A percentile compares a stretch with the other conserved stretches of the same genome.
Conservation (phyloP, 805 yeast species). For the Yamadazyma sp. region DNA sequence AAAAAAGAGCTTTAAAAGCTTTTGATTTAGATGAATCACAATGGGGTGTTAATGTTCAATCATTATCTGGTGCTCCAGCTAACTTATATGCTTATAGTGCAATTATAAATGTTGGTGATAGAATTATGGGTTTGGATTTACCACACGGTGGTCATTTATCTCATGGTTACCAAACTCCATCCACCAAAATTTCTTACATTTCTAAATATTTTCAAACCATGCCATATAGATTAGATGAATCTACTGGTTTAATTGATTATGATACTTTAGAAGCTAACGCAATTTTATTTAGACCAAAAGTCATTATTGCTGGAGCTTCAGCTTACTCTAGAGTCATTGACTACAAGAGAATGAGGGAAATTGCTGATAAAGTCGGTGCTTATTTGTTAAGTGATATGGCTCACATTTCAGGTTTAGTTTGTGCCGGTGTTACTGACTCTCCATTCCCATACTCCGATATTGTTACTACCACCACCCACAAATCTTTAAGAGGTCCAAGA, state of each 20-base stretch:
- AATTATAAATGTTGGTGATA: conserved; percentile 89
- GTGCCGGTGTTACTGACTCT: conserved; percentile 93
- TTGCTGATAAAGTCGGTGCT: conserved; percentile 97
- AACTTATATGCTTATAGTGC: conserved; percentile 96
- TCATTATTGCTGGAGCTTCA: conserved; percentile 95
- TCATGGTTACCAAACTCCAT: conserved; percentile 95
- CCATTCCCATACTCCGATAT: conserved; percentile 97
- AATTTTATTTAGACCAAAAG: conserved; percentile 89
- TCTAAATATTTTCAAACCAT: conserved; percentile 97
- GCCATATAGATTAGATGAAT: conserved; percentile 94
- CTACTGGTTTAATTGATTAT: conserved; percentile 94
- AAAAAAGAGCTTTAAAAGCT: conserved; percentile 89
- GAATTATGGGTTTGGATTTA: conserved; percentile 96
- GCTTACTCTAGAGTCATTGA: conserved; percentile 97
- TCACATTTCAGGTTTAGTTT: conserved; percentile 92
- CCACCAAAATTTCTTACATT: conserved; percentile 90
- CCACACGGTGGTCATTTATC: conserved; percentile 99
- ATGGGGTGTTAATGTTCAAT: conserved; percentile 99
- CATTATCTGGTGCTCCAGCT: conserved; percentile 96
- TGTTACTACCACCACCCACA: conserved; percentile 98
- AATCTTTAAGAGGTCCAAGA: conserved; percentile 98
- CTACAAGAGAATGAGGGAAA: conserved; percentile 93
- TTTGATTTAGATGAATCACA: conserved; percentile 72
- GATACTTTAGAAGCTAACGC: conserved; percentile 93
- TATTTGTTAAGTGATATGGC: conserved; percentile 98